A percentile compares a stretch with the other conserved stretches of the same genome.
Conservation (phyloP, 1,284 basidiomycete genomes). For the Apiotrichum gamsii region DNA sequence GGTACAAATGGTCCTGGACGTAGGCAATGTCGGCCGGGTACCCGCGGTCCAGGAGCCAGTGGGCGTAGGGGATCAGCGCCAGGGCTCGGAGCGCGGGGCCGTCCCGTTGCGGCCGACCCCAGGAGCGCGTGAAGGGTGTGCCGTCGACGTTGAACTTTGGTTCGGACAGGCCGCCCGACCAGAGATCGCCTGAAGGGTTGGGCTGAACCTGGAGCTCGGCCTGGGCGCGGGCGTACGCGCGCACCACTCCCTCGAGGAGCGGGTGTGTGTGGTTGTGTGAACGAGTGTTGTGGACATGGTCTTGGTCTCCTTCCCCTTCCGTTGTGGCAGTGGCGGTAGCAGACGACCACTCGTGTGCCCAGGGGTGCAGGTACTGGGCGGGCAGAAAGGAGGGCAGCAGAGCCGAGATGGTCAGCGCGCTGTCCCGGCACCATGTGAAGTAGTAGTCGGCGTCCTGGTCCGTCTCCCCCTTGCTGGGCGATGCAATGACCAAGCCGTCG, state of each 20-base stretch:
- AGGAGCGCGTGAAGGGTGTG: slow-evolving; percentile 42
- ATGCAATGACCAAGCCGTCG: slow-evolving; percentile 48
- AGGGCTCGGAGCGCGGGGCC: slow-evolving; percentile 51
- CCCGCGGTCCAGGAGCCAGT: slow-evolving; percentile 45
- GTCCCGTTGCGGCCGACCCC: slow-evolving; percentile 52
- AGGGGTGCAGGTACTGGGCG: slow-evolving; percentile 17
- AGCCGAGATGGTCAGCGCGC: slow-evolving; percentile 41
- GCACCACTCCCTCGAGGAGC: slow-evolving; percentile 24
- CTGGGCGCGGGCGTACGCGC: slow-evolving; percentile 41
- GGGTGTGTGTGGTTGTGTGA: slow-evolving; percentile 2
- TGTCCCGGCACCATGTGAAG: slow-evolving; percentile 51
- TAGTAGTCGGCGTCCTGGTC: slow-evolving; percentile 50
- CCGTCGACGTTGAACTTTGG: slow-evolving; percentile 52
- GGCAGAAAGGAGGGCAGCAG: slow-evolving; percentile 35
- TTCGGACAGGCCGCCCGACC: slow-evolving; percentile 52
- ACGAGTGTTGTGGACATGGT: too few relatives aligned
- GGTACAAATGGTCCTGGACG: slow-evolving; percentile 43
- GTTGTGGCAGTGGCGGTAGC: too few relatives aligned
- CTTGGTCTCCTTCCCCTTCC: too few relatives aligned
- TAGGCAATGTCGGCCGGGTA: slow-evolving; percentile 36
- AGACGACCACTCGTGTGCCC: slow-evolving; percentile 10
- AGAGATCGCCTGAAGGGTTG: slow-evolving; percentile 49
- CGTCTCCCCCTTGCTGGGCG: slow-evolving; percentile 34
- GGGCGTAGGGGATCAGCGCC: slow-evolving; percentile 47
- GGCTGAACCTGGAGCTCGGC: slow-evolving; percentile 42